These are phyloP conservation scores for Colletotrichum camelliae DNA, from an alignment of 2,329 filamentous ascomycete species.

Conservation along the genomic window DNA sequence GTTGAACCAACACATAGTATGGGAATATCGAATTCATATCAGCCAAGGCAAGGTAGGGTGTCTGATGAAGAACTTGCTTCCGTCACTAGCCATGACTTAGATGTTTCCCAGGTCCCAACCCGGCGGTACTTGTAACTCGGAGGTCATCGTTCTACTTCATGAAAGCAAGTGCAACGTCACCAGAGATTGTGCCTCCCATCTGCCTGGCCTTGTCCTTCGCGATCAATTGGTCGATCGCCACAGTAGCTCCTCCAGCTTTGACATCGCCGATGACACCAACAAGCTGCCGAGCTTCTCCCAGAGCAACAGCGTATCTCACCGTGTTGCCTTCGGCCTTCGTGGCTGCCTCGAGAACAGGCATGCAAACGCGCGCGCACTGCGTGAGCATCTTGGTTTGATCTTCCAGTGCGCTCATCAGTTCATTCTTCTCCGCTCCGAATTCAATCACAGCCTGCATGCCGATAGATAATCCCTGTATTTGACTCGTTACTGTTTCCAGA, in stretches of 20 bases:
- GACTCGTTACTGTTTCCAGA: neutral
- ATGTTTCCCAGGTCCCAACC: no score
- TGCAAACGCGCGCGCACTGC: neutral
- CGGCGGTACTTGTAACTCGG: no score
- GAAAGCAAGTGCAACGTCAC: neutral
- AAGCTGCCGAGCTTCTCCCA: neutral
- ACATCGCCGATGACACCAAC: neutral
- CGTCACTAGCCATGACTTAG: no score
- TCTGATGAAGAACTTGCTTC: no score
- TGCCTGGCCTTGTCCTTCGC: neutral
- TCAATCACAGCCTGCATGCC: neutral
- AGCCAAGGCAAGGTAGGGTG: no score
- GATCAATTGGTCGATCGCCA: neutral
- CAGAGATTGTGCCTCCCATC: neutral
- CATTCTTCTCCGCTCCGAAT: neutral
- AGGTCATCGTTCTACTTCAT: neutral
- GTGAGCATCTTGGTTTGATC: neutral
- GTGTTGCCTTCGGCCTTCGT: neutral
- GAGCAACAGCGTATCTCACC: neutral
- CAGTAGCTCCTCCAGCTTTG: neutral
- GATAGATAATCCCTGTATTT: neutral
- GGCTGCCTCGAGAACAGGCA: neutral
- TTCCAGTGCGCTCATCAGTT: neutral
- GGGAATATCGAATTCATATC: no score
- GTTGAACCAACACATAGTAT: no score